phyloP scores from a whole-genome alignment of 768 basidiomycete genomes.

The Boletus vinaceobasis region DNA sequence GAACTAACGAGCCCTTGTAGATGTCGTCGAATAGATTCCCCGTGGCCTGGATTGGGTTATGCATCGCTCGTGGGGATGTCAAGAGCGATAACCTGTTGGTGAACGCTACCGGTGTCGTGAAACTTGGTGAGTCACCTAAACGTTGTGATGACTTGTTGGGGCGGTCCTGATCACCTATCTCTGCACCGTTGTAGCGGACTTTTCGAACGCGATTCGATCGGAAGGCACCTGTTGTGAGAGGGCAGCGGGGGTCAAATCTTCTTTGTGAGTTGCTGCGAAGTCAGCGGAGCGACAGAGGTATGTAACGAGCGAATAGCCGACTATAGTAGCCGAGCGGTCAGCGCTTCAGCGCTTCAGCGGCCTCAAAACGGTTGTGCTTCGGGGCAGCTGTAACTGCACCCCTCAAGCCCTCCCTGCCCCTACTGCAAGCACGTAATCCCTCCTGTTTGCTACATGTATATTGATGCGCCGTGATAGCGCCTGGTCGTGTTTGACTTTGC shows the following conservation, averaged over 20 bases:
- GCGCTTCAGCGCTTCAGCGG: no score
- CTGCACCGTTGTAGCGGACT: slow-evolving; percentile 56
- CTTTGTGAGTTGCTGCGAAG: no score
- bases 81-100: slow-evolving; percentile 81
- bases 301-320: no score
- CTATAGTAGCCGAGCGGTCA: no score
- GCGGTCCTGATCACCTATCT: not conserved
- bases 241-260: slow-evolving; percentile 63
- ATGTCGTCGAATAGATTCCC: slow-evolving; percentile 45
- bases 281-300: no score
- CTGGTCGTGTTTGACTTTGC: no score
- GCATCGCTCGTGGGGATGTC: slow-evolving; percentile 79
- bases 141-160: not conserved
- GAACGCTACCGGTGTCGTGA: slow-evolving; percentile 65
- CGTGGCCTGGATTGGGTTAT: slow-evolving; percentile 57
- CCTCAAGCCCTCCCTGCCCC: no score
- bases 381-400: no score
- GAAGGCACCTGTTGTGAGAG: slow-evolving; percentile 52
- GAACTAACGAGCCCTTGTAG: not conserved
- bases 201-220: slow-evolving; percentile 68
- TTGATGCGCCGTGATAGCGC: no score
- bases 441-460: no score
- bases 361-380: no score
- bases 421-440: no score
- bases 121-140: slow-evolving; percentile 54